phyloP scores from a whole-genome alignment of 2,329 filamentous ascomycete genomes.

The Tolypocladium ophioglossoides region DNA sequence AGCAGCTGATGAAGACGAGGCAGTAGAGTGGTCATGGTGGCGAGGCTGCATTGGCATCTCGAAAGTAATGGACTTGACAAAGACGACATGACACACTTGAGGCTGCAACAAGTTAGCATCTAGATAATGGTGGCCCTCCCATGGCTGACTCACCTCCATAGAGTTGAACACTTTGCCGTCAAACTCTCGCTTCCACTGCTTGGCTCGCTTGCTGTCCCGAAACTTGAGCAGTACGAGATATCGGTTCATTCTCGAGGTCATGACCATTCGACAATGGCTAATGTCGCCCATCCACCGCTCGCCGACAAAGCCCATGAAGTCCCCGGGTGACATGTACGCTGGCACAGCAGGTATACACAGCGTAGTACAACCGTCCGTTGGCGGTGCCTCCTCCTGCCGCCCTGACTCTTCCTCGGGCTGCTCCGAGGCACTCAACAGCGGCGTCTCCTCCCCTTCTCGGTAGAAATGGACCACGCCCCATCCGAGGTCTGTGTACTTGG shows the following conservation, averaged over 20 bases:
- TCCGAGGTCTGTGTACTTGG: slow-evolving; percentile 65
- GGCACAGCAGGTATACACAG: slow-evolving; percentile 91
- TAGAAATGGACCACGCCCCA: slow-evolving; percentile 96
- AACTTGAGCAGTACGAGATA: slow-evolving; percentile 98
- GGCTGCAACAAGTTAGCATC: slow-evolving; percentile 37
- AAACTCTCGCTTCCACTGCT: slow-evolving; percentile 73
- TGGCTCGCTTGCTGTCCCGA: slow-evolving; percentile 61
- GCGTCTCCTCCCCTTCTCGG: slow-evolving; percentile 68
- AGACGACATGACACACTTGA: slow-evolving; percentile 90
- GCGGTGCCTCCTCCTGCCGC: slow-evolving; percentile 12
- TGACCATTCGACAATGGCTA: slow-evolving; percentile 88
- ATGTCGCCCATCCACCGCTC: slow-evolving; percentile 78
- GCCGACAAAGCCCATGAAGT: slow-evolving; percentile 85
- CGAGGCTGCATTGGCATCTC: slow-evolving; percentile 45
- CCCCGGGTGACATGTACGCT: slow-evolving; percentile 82
- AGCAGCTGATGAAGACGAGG: slow-evolving; percentile 28
- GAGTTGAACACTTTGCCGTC: slow-evolving; percentile 90
- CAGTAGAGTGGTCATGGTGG: slow-evolving; percentile 50
- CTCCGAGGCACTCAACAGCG: slow-evolving; percentile 32
- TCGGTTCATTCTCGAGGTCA: slow-evolving; percentile 77
- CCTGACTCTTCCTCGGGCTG: slow-evolving; percentile 14
- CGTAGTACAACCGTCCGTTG: slow-evolving; percentile 64
- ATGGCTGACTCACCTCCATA: slow-evolving; percentile 55
- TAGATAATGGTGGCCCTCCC: too few species aligned
- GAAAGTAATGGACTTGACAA: slow-evolving; percentile 86